Evolutionary conservation across 805 yeast species (phyloP), one percentile per base, ranked within the genome.

Genomic region (Saccharomycopsis selenospora): DNA sequence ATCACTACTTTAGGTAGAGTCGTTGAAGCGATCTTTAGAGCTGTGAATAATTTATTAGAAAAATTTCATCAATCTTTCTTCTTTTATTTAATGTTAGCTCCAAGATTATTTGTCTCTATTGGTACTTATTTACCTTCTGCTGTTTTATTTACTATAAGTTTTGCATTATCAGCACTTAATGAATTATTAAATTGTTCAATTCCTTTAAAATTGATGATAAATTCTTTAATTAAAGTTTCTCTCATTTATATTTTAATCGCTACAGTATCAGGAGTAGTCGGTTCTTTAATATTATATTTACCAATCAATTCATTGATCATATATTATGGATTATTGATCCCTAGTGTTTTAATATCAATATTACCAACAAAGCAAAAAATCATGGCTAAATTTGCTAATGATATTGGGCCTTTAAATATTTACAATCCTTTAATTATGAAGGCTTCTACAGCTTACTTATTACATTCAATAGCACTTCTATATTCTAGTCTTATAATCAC

Each of bases 41-140:
- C 96, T 0, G 85, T 93, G 30, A 93, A 93, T 67, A 93, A 93
- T 62, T 71, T 93, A 56, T 70, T 91, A 33, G 99, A 93, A 63
- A 95, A 91, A 62, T 91, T 91, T 66, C 99, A 93, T 65, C 99
- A 93, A 66, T 87, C 96, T 1, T 93, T 89, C 60, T 93, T 93
- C 71, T 93, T 90, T 61, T 93, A 91, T 66, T 72, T 91, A 56
- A 63, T 93, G 66, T 65, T 93, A 44, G 77, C 87, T 0, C 95
- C 97, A 22, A 68, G 73, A 49, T 64, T 75, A 50, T 93, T 93
- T 68, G 95, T 93, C 14, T 87, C 96, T 3, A 90, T 93, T 54
- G 97, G 96, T 3, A 87, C 95, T 17, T 93, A 91, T 61, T 68
- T 93, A 45, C 98, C 98, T 1, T 71, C 91, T 2, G 95, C 95